A percentile compares a stretch with the other conserved stretches of the same genome.
phyloP scores from a whole-genome alignment of 2,329 filamentous ascomycete species.

The Epichloe amarillans region DNA sequence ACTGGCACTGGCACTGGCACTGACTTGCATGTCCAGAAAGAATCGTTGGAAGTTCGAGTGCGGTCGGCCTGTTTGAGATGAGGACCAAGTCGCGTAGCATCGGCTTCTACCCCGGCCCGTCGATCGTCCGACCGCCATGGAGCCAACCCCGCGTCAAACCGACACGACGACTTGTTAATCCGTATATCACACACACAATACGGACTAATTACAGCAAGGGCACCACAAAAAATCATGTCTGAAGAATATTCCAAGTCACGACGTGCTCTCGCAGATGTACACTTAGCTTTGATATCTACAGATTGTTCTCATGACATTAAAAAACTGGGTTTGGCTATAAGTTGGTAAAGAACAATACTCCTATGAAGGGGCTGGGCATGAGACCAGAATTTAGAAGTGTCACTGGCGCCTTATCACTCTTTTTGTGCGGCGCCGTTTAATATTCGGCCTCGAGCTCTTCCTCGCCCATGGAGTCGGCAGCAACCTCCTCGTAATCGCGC shows the following conservation, averaged over 20 bases:
- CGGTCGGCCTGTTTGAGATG: neutral
- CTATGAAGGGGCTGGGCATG: conserved; percentile 13
- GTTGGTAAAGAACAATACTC: conserved; percentile 27
- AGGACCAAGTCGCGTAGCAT: conserved; percentile 15
- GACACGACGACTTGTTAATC: neutral
- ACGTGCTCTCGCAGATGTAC: neutral
- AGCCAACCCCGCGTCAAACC: neutral
- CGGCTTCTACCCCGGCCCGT: conserved; percentile 13
- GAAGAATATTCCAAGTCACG: neutral
- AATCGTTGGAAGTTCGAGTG: neutral
- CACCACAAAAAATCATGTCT: neutral
- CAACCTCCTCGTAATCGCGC: conserved; percentile 98
- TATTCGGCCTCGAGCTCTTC: conserved; percentile 88
- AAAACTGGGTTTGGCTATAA: conserved; percentile 21
- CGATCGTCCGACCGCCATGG: conserved; percentile 5
- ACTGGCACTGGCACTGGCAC: neutral
- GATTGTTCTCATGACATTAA: conserved; percentile 22
- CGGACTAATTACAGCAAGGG: no score
- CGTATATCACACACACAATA: neutral
- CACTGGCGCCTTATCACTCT: conserved; percentile 3
- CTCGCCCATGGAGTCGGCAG: conserved; percentile 79
- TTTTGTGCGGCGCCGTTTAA: conserved; percentile 33
- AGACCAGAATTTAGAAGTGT: conserved; percentile 13
- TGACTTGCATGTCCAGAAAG: neutral
- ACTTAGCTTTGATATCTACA: conserved; percentile 14